Evolutionary conservation across 1,284 basidiomycete genomes (phyloP), one percentile per base, ranked within the genome.

Genomic region (Trichosporon coremiiforme): DNA sequence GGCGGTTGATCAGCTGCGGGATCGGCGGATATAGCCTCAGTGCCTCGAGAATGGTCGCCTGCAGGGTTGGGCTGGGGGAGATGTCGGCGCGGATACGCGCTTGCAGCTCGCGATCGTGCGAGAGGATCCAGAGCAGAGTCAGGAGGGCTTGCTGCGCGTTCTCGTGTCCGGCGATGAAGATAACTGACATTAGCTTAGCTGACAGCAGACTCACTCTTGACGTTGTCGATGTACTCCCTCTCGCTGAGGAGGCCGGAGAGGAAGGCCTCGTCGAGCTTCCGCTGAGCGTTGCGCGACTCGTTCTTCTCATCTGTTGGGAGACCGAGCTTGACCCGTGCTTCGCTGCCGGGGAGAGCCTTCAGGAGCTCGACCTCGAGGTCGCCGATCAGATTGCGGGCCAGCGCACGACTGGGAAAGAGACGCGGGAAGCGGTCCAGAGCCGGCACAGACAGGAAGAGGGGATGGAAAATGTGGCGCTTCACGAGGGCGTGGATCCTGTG

Each of bases 101-200:
- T 25, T 65, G 64, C 45, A 65, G 29, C 41, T 47, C 64, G 5
- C 29, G 13, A 7, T 65, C 64, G 2, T 45, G 64, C 0, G 45
- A 15, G 12, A 66, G 35, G 20, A 66, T 41, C 50, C 33, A 36
- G 35, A 66, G 66, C 5, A 60, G 20, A 4, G 35, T 38, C 33
- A 36, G 35, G 9, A 66, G 53, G 2, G 66, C 66, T n/a, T 66
- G 66, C 33, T 66, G 66, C 5, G 38, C 66, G 35, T 66, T 66
- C 45, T 66, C 66, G 20, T 66, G 66, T 0, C 66, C 66, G 33
- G 66, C 66, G 22, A 66, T 66, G 66, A 57, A 66, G 66, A 66
- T 33, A n/a, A 66, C 66, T 66, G 33, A 0, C 9, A 35, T 57
- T 29, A 66, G 66, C 20, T 33, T 17, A 8, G 13, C 13, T 2